Conservation (phyloP, 208 protist genomes). For the Acanthamoeba quina region DNA sequence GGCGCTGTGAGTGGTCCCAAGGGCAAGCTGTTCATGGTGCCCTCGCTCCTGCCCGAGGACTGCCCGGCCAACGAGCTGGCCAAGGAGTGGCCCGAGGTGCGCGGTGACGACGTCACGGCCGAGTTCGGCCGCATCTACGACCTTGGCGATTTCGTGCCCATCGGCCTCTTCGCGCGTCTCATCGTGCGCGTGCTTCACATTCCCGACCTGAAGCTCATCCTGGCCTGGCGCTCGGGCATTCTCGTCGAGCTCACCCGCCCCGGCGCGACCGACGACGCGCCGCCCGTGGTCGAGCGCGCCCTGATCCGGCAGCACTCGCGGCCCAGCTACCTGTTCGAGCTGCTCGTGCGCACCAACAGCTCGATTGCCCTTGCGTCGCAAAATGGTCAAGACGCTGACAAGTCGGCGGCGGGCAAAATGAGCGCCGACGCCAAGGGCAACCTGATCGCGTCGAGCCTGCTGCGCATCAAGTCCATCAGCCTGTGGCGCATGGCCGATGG, state of each 20-base stretch:
- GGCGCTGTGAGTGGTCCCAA: neutral
- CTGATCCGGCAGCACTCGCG: conserved; percentile 3
- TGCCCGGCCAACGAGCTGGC: neutral
- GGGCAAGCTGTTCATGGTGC: conserved; percentile 48
- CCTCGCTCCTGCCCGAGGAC: conserved; percentile 21
- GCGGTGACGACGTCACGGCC: neutral
- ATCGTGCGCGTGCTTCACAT: conserved; percentile 63
- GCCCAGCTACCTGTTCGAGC: conserved; percentile 4
- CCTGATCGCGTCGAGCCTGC: neutral
- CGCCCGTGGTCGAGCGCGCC: neutral
- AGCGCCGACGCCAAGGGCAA: neutral
- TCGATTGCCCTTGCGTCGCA: neutral
- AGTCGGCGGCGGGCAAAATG: neutral
- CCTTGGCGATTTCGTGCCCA: conserved; percentile 40
- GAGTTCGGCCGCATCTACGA: conserved; percentile 58
- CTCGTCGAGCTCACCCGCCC: conserved; percentile 8
- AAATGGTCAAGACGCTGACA: neutral
- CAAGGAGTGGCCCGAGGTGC: neutral
- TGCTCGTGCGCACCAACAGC: conserved; percentile 23
- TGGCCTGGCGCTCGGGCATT: conserved; percentile 42
- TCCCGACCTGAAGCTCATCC: neutral
- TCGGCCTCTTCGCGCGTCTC: conserved; percentile 47
- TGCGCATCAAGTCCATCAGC: conserved; percentile 25
- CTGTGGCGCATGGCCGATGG: neutral
- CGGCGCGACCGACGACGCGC: neutral